These are phyloP conservation scores for Vanilla planifolia DNA, from an alignment of 106 monocot genomes.

Conservation along the genomic window DNA sequence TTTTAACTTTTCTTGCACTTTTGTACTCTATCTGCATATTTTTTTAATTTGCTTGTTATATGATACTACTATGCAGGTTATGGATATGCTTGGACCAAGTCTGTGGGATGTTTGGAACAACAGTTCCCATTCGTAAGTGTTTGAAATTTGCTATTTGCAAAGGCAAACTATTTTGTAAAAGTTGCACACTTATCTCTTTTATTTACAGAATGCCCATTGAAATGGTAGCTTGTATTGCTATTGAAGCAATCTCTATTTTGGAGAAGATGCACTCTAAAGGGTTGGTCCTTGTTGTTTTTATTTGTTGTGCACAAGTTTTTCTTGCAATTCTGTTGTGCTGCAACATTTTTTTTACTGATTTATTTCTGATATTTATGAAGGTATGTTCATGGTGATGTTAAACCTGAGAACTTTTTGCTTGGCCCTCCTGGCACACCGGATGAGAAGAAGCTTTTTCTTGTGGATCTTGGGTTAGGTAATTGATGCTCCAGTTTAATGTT, in stretches of 20 bases:
- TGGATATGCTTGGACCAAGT: slow-evolving; percentile 87
- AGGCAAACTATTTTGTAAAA: background rate
- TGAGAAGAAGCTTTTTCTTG: slow-evolving; percentile 86
- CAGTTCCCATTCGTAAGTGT: slow-evolving; percentile 47
- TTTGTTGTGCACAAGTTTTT: background rate
- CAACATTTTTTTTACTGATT: background rate
- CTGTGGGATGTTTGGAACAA: slow-evolving; percentile 91
- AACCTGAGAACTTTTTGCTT: slow-evolving; percentile 93
- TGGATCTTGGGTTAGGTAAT: slow-evolving; percentile 89
- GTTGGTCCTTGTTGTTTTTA: slow-evolving; percentile 12
- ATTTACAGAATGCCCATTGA: slow-evolving; percentile 49
- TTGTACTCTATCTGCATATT: background rate
- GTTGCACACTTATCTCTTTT: background rate
- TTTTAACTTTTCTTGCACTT: background rate
- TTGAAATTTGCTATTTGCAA: background rate
- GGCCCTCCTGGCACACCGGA: slow-evolving; percentile 77
- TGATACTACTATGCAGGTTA: slow-evolving; percentile 35
- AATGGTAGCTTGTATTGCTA: slow-evolving; percentile 74
- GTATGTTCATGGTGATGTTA: slow-evolving; percentile 94
- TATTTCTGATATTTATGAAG: slow-evolving; percentile 26
- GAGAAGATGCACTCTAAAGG: slow-evolving; percentile 76
- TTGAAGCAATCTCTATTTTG: slow-evolving; percentile 67
- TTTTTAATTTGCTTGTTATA: background rate
- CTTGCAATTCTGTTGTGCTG: background rate
- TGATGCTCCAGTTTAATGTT: slow-evolving; percentile 1